Conservation (phyloP, 164 flowering plant species). For the Magnolia changhungtana region DNA sequence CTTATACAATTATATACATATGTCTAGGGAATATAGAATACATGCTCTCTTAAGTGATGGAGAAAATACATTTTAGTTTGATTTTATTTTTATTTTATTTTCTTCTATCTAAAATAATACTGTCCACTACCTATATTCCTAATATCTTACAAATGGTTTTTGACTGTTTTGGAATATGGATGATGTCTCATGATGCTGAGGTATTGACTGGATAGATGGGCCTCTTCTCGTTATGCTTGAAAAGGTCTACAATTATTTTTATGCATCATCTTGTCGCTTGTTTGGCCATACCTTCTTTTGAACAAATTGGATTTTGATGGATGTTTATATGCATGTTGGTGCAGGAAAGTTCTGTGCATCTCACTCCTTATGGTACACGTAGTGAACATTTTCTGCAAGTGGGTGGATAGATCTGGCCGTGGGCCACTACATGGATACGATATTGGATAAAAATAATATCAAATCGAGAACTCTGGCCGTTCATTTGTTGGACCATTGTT, state of each 20-base stretch:
- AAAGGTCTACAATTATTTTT: neutral
- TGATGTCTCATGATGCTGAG: neutral
- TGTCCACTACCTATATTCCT: constrained; percentile 20
- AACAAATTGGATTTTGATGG: too few relatives aligned
- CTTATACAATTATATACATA: neutral
- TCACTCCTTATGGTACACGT: too few relatives aligned
- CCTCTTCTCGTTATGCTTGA: neutral
- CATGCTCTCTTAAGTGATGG: constrained; percentile 11
- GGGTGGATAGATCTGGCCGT: too few relatives aligned
- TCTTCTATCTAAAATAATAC: neutral
- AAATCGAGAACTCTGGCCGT: too few relatives aligned
- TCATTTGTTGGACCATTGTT: too few relatives aligned
- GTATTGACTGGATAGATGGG: neutral
- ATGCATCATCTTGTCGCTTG: neutral
- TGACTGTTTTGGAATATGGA: neutral
- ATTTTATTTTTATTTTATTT: neutral
- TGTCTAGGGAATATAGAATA: constrained; percentile 17
- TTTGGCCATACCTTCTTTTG: neutral
- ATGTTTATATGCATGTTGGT: too few relatives aligned
- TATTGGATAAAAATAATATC: too few relatives aligned
- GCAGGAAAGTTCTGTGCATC: too few relatives aligned
- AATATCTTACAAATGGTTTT: neutral
- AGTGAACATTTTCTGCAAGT: too few relatives aligned
- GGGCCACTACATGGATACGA: too few relatives aligned
- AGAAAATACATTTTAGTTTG: neutral